These are phyloP conservation scores for Biscogniauxia mediterranea DNA, from an alignment of 2,329 filamentous ascomycete species.

Conservation along the genomic window DNA sequence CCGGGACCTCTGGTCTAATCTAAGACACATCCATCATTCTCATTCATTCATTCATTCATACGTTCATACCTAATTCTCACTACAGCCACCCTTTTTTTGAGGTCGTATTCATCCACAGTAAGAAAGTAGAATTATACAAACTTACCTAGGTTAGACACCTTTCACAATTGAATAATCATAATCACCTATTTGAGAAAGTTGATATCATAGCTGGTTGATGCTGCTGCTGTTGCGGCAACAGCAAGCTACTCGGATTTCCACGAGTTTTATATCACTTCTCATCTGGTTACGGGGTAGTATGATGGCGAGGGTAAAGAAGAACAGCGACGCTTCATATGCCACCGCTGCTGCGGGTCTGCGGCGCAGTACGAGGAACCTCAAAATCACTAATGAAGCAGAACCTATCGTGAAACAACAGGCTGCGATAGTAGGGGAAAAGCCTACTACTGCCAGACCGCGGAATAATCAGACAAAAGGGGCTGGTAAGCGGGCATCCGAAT, in stretches of 20 bases:
- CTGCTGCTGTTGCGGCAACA: not conserved
- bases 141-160: too few relatives aligned
- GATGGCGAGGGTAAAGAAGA: slow-evolving; percentile 2
- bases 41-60: too few relatives aligned
- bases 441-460: not conserved
- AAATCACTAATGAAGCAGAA: not conserved
- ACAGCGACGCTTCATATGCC: not conserved
- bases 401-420: not conserved
- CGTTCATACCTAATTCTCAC: not conserved
- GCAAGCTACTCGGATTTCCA: not conserved
- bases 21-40: not conserved
- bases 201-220: not conserved
- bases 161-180: too few relatives aligned
- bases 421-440: not conserved
- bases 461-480: not conserved
- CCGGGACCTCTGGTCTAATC: not conserved
- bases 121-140: too few relatives aligned
- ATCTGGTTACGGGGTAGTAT: not conserved
- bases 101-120: not conserved
- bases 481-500: not conserved
- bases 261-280: not conserved
- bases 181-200: not conserved
- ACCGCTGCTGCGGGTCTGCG: slow-evolving; percentile 8
- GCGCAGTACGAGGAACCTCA: slow-evolving; percentile 21
- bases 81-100: not conserved